Conservation (phyloP, 768 basidiomycete genomes). For the Lactifluus piperatus region DNA sequence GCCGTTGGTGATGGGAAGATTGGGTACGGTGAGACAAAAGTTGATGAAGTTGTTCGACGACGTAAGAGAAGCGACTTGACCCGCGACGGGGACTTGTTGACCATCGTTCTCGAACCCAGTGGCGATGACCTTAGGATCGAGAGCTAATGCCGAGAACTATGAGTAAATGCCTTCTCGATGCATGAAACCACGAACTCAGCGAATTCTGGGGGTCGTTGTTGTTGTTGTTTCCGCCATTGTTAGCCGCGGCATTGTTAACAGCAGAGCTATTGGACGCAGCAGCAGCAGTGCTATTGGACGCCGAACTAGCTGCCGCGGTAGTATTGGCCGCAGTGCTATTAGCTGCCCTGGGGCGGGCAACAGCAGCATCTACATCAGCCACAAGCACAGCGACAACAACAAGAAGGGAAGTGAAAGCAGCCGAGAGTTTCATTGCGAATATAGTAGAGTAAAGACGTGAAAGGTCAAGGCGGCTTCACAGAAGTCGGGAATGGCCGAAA, state of each 20-base stretch:
- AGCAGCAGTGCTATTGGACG: background rate
- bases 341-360: background rate
- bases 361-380: conserved; percentile 6
- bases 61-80: conserved; percentile 48
- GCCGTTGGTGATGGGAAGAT: conserved; percentile 54
- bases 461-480: conserved; percentile 31
- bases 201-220: conserved; percentile 36
- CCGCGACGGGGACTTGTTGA: conserved; percentile 28
- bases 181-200: conserved; percentile 24
- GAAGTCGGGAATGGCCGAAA: conserved; percentile 35
- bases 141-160: conserved; percentile 26
- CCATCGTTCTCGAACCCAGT: conserved; percentile 49
- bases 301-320: background rate
- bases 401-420: conserved; percentile 5
- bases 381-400: conserved; percentile 1
- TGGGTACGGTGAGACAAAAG: conserved; percentile 42
- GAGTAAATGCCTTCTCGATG: background rate
- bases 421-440: conserved; percentile 18
- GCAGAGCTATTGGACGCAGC: background rate
- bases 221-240: background rate
- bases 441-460: conserved; percentile 1
- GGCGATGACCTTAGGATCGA: conserved; percentile 43
- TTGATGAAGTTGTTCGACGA: conserved; percentile 73
- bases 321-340: background rate
- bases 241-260: background rate